Evolutionary conservation across 208 protist genomes (phyloP).

Genomic region (Leishmania mexicana): DNA sequence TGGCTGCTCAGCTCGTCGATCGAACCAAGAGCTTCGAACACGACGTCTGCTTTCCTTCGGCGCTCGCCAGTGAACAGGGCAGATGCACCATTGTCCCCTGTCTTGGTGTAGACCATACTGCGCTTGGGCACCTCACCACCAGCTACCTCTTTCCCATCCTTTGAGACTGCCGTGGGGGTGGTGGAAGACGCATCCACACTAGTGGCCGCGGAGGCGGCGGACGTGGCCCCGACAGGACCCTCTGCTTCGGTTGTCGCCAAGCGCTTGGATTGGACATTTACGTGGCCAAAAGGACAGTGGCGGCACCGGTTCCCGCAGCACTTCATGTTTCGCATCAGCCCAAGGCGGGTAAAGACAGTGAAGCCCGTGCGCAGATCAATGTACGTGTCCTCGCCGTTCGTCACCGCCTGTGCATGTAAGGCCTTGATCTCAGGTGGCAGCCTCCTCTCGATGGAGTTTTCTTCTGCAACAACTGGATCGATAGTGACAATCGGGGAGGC

Average conservation of each 20-base stretch:
- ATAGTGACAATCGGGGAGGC: background rate
- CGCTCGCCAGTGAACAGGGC: slow-evolving; percentile 62
- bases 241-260: background rate
- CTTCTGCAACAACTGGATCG: slow-evolving; percentile 15
- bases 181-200: background rate
- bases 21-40: slow-evolving; percentile 71
- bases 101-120: slow-evolving; percentile 62
- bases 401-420: slow-evolving; percentile 33
- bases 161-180: background rate
- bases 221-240: background rate
- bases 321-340: slow-evolving; percentile 31
- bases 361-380: slow-evolving; percentile 51
- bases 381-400: slow-evolving; percentile 38
- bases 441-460: slow-evolving; percentile 32
- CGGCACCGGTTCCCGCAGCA: slow-evolving; percentile 57
- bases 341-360: slow-evolving; percentile 49
- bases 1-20: slow-evolving; percentile 68
- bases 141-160: background rate
- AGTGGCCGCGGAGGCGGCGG: slow-evolving; percentile 6
- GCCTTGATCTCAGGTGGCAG: slow-evolving; percentile 30
- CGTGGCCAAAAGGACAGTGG: slow-evolving; percentile 62
- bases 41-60: slow-evolving; percentile 49
- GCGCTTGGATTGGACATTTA: slow-evolving; percentile 33
- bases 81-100: slow-evolving; percentile 67
- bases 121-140: slow-evolving; percentile 8